Evolutionary conservation across 257 asterid genomes (phyloP).

Genomic region (Primulina tabacum): DNA sequence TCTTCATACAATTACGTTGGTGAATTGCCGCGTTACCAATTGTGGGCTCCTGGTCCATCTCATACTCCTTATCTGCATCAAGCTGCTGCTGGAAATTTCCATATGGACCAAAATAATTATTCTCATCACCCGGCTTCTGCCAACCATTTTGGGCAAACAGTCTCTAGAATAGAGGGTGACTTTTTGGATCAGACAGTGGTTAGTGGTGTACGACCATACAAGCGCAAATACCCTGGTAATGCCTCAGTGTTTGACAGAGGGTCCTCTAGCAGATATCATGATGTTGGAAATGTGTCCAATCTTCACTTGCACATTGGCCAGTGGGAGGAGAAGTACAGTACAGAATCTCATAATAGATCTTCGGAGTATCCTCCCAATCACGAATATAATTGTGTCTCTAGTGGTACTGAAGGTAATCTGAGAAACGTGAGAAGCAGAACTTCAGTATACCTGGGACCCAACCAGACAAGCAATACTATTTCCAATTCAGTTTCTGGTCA

Average conservation of each 20-base stretch:
- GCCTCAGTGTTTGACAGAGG: constrained; percentile 59
- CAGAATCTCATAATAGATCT: constrained; percentile 46
- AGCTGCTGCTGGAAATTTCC: constrained; percentile 43
- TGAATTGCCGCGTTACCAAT: constrained; percentile 54
- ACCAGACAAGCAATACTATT: constrained; percentile 35
- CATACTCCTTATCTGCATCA: constrained; percentile 44
- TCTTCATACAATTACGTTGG: constrained; percentile 19
- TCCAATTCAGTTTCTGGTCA: constrained; percentile 35
- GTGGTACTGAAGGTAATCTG: constrained; percentile 51
- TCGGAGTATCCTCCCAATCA: constrained; percentile 47
- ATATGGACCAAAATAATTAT: constrained; percentile 45
- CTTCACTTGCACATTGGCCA: constrained; percentile 44
- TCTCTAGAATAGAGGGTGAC: constrained; percentile 47
- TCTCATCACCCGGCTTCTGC: constrained; percentile 58
- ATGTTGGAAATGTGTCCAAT: constrained; percentile 70
- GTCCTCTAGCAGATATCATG: constrained; percentile 56
- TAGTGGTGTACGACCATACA: constrained; percentile 56
- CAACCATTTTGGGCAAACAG: constrained; percentile 44
- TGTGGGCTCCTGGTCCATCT: constrained; percentile 44
- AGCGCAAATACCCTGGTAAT: constrained; percentile 63
- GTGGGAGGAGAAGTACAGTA: constrained; percentile 56
- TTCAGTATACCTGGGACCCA: constrained; percentile 42
- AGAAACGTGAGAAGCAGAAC: constrained; percentile 75
- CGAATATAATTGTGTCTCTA: constrained; percentile 44
- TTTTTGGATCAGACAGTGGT: constrained; percentile 43